These are phyloP conservation scores for Verbena officinalis DNA, from an alignment of 257 asterid species.

Conservation along the genomic window DNA sequence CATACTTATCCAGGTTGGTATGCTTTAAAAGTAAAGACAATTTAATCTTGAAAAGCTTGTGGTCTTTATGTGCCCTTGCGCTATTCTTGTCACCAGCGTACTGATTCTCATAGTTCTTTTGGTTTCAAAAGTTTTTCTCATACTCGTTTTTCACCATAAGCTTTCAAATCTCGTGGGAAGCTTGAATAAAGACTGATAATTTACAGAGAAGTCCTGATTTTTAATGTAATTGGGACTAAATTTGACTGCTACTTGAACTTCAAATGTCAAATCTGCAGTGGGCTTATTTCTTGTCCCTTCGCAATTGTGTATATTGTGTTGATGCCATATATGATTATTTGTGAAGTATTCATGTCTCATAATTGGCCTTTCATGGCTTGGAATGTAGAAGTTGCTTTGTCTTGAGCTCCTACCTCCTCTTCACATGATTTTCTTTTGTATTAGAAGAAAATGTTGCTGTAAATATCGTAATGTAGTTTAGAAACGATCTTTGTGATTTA, in stretches of 20 bases:
- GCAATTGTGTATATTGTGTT: not conserved
- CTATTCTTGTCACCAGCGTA: conserved; percentile 5
- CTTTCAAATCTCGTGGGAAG: not conserved
- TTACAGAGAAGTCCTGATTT: not conserved
- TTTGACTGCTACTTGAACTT: not conserved
- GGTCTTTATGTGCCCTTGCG: not conserved
- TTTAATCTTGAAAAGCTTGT: conserved; percentile 16
- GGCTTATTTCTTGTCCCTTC: not conserved
- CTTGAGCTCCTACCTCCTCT: conserved; percentile 1
- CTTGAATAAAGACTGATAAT: not conserved
- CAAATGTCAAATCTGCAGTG: not conserved
- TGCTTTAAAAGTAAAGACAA: conserved; percentile 4
- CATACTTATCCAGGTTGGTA: conserved; percentile 84
- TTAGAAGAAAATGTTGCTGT: not conserved
- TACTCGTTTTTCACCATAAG: not conserved
- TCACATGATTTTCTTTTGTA: not conserved
- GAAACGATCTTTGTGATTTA: not conserved
- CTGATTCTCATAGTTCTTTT: not conserved
- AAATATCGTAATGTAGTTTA: not conserved
- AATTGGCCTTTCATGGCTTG: too few relatives aligned
- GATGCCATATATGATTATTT: not conserved
- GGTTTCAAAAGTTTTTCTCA: not conserved
- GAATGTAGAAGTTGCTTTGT: not conserved
- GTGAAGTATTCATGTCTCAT: not conserved
- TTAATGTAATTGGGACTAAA: conserved; percentile 6